phyloP scores from a whole-genome alignment of 441 rosid genomes.

The Gossypium schwendimanii region DNA sequence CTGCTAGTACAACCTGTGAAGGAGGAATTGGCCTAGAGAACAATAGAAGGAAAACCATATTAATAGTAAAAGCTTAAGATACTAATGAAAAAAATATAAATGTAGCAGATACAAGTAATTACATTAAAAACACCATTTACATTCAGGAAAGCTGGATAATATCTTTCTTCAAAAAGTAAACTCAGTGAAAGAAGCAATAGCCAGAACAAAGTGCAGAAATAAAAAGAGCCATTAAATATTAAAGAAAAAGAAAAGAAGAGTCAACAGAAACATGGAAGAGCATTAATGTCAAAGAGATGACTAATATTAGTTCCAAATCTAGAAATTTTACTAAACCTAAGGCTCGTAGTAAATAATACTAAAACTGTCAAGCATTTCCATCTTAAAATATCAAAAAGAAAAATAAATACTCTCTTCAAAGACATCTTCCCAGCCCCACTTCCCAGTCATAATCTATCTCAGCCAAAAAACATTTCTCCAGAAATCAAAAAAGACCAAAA shows the following conservation, averaged over 20 bases:
- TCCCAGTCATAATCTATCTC: background rate
- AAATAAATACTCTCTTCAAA: constrained; percentile 4
- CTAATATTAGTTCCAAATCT: background rate
- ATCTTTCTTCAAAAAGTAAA: background rate
- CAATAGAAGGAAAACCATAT: constrained; percentile 7
- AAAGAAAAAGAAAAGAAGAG: background rate
- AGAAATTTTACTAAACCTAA: background rate
- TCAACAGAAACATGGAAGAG: background rate
- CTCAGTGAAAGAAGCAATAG: background rate
- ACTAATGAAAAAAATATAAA: background rate
- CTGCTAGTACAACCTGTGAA: constrained; percentile 91
- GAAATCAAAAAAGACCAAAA: background rate
- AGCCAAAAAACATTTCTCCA: background rate
- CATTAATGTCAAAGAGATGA: background rate
- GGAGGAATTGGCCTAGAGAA: constrained; percentile 92
- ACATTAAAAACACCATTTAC: background rate
- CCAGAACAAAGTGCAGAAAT: background rate
- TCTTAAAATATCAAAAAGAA: constrained; percentile 6
- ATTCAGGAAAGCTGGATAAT: background rate
- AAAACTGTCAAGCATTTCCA: background rate
- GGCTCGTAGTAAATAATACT: constrained; percentile 2
- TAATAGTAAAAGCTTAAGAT: background rate
- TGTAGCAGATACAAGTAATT: background rate
- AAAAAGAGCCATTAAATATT: background rate
- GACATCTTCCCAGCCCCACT: background rate